phyloP scores from a whole-genome alignment of 345 rosid genomes.

The Lagerstroemia speciosa region DNA sequence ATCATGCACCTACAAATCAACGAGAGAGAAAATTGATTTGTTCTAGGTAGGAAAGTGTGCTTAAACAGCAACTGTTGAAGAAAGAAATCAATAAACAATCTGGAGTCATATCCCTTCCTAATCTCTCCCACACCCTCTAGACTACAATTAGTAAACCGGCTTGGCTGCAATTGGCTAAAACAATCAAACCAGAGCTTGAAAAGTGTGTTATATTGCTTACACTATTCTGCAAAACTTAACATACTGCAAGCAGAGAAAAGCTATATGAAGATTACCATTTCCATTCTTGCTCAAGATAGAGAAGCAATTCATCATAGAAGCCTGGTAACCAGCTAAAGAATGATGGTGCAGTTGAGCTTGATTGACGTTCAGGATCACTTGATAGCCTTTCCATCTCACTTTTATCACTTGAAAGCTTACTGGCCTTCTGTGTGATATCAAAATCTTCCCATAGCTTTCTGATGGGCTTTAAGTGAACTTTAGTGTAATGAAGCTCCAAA shows the following conservation, averaged over 20 bases:
- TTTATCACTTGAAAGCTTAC: slow-evolving; percentile 50
- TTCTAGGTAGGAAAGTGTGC: background rate
- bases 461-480: slow-evolving; percentile 76
- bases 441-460: slow-evolving; percentile 93
- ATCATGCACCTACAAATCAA: slow-evolving; percentile 62
- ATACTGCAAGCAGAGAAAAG: background rate
- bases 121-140: too few species aligned
- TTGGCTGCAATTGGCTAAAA: background rate
- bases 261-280: slow-evolving; percentile 52
- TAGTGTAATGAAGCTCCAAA: slow-evolving; percentile 76
- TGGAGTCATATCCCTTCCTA: too few species aligned
- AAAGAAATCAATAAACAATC: background rate
- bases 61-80: background rate
- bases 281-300: slow-evolving; percentile 98
- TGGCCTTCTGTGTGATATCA: slow-evolving; percentile 52
- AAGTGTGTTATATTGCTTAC: background rate
- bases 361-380: slow-evolving; percentile 36
- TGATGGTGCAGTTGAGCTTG: slow-evolving; percentile 30
- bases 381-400: slow-evolving; percentile 49
- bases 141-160: too few species aligned
- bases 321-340: slow-evolving; percentile 87
- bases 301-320: slow-evolving; percentile 89
- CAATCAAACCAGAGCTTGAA: background rate
- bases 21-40: background rate
- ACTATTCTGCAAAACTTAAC: background rate